Percentiles rank a stretch among this genome's conserved stretches.
These are phyloP conservation scores for Pisolithus tinctorius DNA, from an alignment of 768 basidiomycete genomes.

Conservation along the genomic window DNA sequence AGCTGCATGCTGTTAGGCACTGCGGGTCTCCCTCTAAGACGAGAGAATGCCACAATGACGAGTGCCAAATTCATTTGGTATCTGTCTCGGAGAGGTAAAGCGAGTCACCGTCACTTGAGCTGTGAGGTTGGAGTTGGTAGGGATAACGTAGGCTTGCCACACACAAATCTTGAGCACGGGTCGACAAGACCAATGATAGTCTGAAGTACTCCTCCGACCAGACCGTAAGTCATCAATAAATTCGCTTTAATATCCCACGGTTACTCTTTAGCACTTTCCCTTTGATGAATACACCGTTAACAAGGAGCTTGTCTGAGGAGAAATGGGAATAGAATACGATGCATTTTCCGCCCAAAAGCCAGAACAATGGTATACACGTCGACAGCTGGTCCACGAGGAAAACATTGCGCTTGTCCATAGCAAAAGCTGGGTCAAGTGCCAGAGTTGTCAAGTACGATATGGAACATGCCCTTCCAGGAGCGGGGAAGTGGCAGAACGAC, in stretches of 20 bases:
- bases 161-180: background rate
- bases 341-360: slow-evolving; percentile 57
- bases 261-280: slow-evolving; percentile 38
- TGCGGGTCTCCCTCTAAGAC: slow-evolving; percentile 31
- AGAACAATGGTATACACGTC: slow-evolving; percentile 81
- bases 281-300: slow-evolving; percentile 58
- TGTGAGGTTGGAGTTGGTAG: slow-evolving; percentile 91
- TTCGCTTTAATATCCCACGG: slow-evolving; percentile 51
- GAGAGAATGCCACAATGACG: slow-evolving; percentile 73
- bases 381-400: slow-evolving; percentile 95
- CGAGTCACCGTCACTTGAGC: slow-evolving; percentile 70
- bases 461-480: slow-evolving; percentile 70
- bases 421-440: slow-evolving; percentile 65
- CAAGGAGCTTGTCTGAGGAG: slow-evolving; percentile 90
- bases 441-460: slow-evolving; percentile 78
- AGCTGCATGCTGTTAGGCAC: slow-evolving; percentile 46
- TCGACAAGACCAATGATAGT: background rate
- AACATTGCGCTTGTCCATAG: slow-evolving; percentile 62
- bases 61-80: slow-evolving; percentile 73
- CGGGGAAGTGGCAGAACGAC: slow-evolving; percentile 77
- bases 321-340: slow-evolving; percentile 99
- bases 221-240: slow-evolving; percentile 89
- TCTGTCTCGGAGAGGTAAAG: slow-evolving; percentile 57
- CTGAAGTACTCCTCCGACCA: slow-evolving; percentile 67
- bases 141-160: slow-evolving; percentile 86